phyloP scores from a whole-genome alignment of 495 filamentous ascomycete species.

The Hypoxylon cercidicola region DNA sequence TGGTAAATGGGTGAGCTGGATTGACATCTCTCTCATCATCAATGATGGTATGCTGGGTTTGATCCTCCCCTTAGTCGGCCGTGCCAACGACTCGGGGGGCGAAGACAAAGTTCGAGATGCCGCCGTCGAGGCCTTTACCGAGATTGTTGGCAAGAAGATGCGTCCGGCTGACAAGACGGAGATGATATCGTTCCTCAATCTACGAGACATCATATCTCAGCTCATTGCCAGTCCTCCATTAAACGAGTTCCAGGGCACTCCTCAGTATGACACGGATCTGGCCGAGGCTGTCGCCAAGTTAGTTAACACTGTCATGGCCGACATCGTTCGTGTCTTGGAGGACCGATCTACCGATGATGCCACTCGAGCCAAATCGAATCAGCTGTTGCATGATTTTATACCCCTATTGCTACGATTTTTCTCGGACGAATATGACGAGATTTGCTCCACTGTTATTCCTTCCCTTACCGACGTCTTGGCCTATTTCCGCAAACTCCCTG shows the following conservation, averaged over 20 bases:
- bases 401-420: constrained; percentile 91
- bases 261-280: constrained; percentile 90
- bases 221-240: constrained; percentile 83
- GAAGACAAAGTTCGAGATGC: constrained; percentile 84
- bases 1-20: constrained; percentile 97
- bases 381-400: constrained; percentile 81
- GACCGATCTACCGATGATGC: constrained; percentile 62
- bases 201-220: constrained; percentile 81
- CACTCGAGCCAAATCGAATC: constrained; percentile 71
- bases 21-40: constrained; percentile 91
- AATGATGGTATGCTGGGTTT: constrained; percentile 85
- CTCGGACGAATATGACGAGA: constrained; percentile 96
- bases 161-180: constrained; percentile 89
- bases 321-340: constrained; percentile 82
- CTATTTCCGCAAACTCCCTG: constrained; percentile 80
- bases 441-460: constrained; percentile 93
- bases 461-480: constrained; percentile 89
- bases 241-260: constrained; percentile 77
- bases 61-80: constrained; percentile 81
- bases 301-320: constrained; percentile 87
- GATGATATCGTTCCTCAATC: constrained; percentile 89
- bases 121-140: constrained; percentile 90
- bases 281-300: constrained; percentile 94
- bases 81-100: constrained; percentile 55
- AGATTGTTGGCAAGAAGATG: constrained; percentile 99